Conservation (phyloP, 768 basidiomycete species). For the Boletales sp. region DNA sequence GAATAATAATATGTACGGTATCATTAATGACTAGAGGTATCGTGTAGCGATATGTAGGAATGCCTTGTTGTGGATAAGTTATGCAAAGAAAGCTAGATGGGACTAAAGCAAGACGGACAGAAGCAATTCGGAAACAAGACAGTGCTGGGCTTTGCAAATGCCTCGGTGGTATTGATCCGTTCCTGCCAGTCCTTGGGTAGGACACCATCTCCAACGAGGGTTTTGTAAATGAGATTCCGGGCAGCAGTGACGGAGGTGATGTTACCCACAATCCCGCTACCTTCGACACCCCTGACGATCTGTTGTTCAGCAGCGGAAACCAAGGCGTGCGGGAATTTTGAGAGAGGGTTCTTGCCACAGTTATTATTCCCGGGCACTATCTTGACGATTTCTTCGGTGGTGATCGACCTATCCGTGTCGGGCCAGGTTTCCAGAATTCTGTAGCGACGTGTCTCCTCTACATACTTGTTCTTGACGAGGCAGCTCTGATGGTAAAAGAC, state of each 20-base stretch:
- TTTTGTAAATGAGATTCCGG: conserved; percentile 42
- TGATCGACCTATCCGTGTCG: conserved; percentile 20
- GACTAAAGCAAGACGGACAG: conserved; percentile 44
- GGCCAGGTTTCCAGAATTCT: conserved; percentile 39
- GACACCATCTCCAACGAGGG: conserved; percentile 23
- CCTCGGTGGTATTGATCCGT: conserved; percentile 18
- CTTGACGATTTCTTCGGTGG: conserved; percentile 2
- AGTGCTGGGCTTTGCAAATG: conserved; percentile 16
- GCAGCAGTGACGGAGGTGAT: conserved; percentile 44
- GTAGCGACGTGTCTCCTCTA: conserved; percentile 18
- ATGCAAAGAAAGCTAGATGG: conserved; percentile 33
- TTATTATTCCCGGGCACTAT: neutral
- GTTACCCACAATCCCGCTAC: conserved; percentile 51
- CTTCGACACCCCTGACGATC: conserved; percentile 44
- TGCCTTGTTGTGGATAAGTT: neutral
- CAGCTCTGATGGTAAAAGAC: conserved; percentile 49
- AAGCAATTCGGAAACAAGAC: conserved; percentile 25
- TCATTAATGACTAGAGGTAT: neutral
- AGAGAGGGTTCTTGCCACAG: conserved; percentile 1
- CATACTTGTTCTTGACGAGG: conserved; percentile 29
- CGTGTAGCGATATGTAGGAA: neutral
- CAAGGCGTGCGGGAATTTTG: conserved; percentile 35
- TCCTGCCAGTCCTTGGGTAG: conserved; percentile 44
- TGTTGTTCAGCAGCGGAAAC: conserved; percentile 48
- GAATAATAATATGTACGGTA: neutral